Conservation (phyloP, 495 filamentous ascomycete species). For the Aspergillus bertholletiae region DNA sequence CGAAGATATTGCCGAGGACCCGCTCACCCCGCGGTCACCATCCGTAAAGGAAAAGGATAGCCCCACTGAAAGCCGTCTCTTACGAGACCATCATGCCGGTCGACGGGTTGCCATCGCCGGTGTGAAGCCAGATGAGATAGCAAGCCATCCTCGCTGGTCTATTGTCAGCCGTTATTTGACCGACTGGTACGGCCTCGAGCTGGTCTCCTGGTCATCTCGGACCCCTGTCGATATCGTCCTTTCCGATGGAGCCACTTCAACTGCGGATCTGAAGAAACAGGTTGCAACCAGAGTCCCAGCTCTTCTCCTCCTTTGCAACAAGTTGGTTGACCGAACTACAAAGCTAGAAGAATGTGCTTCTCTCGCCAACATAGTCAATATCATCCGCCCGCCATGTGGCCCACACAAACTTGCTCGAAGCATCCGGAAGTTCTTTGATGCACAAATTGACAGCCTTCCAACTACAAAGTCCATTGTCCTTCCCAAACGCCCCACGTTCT, state of each 20-base stretch:
- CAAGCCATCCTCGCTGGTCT: slow-evolving; percentile 18
- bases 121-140: slow-evolving; percentile 18
- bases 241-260: slow-evolving; percentile 34
- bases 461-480: slow-evolving; percentile 14
- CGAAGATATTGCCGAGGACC: slow-evolving; percentile 22
- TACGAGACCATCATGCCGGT: slow-evolving; percentile 25
- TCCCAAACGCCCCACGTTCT: slow-evolving; percentile 5
- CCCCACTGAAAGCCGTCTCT: slow-evolving; percentile 20
- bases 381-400: slow-evolving; percentile 54
- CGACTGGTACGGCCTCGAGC: slow-evolving; percentile 44
- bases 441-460: slow-evolving; percentile 9
- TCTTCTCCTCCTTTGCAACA: slow-evolving; percentile 36
- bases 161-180: slow-evolving; percentile 29
- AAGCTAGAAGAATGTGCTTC: slow-evolving; percentile 28
- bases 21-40: slow-evolving; percentile 12
- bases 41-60: slow-evolving; percentile 20
- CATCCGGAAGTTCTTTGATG: slow-evolving; percentile 34
- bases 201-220: slow-evolving; percentile 33
- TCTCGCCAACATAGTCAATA: slow-evolving; percentile 34
- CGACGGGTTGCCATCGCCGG: slow-evolving; percentile 32
- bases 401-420: slow-evolving; percentile 63
- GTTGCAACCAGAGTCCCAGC: slow-evolving; percentile 16
- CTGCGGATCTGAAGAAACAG: slow-evolving; percentile 9
- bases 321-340: slow-evolving; percentile 28
- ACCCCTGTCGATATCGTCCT: slow-evolving; percentile 37